Evolutionary conservation across 768 basidiomycete genomes (phyloP), one percentile per base, ranked within the genome.

Genomic region (Leccinum truebloodii): DNA sequence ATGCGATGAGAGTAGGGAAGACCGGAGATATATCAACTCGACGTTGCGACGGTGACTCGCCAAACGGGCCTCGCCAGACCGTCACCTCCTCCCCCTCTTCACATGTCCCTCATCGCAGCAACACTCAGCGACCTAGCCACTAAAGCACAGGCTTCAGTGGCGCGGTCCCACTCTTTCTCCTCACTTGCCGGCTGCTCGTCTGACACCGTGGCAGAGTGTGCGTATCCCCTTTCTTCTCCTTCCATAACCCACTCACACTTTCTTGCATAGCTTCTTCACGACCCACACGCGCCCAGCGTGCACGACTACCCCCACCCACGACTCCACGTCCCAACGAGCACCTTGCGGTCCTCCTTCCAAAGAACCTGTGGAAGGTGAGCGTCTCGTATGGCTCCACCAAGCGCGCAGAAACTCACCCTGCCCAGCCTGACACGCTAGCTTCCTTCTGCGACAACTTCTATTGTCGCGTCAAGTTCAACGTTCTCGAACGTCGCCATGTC

Each of bases 401-500:
- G 55, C 41, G 61, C 54, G 20, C 53, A 52, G 6, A 48, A 37
- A 53, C 54, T 68, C 62, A 67, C 69, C 67, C 70, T 53, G 35
- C 28, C 44, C 66, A 89, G 85, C 81, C 87, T 55, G 90, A 92
- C 73, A 76, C 79, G 4, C 73, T 82, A 14, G 84, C 90, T 4
- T 63, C 80, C 13, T 70, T 74, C 53, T 93, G 90, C 78, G 90
- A 92, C 76, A 90, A 83, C 70, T 87, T 90, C 63, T 81, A 83
- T 68, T 93, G 90, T 75, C 80, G 80, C 58, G 77, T 81, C 63
- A 73, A 72, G 54, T 92, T 92, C 72, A 82, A 84, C 60, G 71
- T 92, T 61, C 81, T 87, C 49, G 87, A 90, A 63, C 88, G 90
- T 63, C 84, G 85, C 76, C 90, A 93, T 70, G 88, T 89, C 69